Conservation (phyloP, 1,284 basidiomycete genomes). For the Austroboletus novae-zelandiae region DNA sequence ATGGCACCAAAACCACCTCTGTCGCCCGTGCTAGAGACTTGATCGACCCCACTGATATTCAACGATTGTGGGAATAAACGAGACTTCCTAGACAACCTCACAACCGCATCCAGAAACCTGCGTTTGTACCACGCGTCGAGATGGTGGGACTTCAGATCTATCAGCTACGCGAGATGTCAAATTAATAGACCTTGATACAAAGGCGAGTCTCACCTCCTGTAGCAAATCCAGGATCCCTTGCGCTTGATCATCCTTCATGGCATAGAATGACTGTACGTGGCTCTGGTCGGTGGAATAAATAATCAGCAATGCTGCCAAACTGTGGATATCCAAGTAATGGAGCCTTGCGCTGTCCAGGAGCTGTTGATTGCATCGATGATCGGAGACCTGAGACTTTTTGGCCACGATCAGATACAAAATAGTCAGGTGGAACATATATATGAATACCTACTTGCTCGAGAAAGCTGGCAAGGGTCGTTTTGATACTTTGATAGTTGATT, state of each 20-base stretch:
- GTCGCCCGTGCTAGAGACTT: conserved; percentile 9
- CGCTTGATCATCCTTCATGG: conserved; percentile 17
- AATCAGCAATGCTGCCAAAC: conserved; percentile 24
- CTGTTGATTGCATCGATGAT: conserved; percentile 21
- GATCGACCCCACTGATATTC: conserved; percentile 19
- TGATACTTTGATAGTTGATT: conserved; percentile 22
- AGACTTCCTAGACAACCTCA: conserved; percentile 29
- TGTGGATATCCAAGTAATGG: conserved; percentile 23
- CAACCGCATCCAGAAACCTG: conserved; percentile 29
- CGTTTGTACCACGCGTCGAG: conserved; percentile 30
- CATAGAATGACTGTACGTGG: conserved; percentile 21
- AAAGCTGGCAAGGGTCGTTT: conserved; percentile 13
- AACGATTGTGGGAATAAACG: conserved; percentile 23
- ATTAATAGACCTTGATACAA: neutral
- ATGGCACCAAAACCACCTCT: conserved; percentile 27
- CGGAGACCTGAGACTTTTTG: conserved; percentile 13
- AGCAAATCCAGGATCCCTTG: conserved; percentile 28
- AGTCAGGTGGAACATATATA: neutral
- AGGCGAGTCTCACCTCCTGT: conserved; percentile 18
- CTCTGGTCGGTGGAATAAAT: conserved; percentile 19
- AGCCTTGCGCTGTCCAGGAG: conserved; percentile 11
- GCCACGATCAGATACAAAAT: conserved; percentile 4
- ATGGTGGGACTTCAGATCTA: conserved; percentile 21
- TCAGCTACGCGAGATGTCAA: conserved; percentile 17
- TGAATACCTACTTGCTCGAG: conserved; percentile 14